Percentiles rank a stretch among this genome's conserved stretches.
Evolutionary conservation across 768 basidiomycete species (phyloP).

Genomic region (Trametes maxima): DNA sequence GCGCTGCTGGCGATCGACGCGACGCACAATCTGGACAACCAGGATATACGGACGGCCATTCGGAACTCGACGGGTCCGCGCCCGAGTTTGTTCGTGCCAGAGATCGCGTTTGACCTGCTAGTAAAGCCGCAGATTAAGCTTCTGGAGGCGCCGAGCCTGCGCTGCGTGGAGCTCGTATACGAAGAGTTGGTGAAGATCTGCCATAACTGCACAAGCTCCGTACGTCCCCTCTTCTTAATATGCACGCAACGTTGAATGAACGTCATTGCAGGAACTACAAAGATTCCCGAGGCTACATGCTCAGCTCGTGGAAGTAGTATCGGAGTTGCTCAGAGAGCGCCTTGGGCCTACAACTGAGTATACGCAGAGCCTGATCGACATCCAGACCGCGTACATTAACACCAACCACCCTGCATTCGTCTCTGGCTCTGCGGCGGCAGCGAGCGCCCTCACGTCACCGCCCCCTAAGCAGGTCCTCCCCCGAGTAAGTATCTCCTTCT

Average conservation of each 20-base stretch:
- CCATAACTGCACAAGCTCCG: slow-evolving; percentile 93
- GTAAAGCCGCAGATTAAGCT: slow-evolving; percentile 99
- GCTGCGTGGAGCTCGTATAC: slow-evolving; percentile 97
- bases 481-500: slow-evolving; percentile 50
- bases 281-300: slow-evolving; percentile 93
- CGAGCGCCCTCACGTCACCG: slow-evolving; percentile 48
- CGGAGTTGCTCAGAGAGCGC: slow-evolving; percentile 91
- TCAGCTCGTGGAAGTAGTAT: slow-evolving; percentile 95
- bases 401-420: slow-evolving; percentile 98
- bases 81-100: slow-evolving; percentile 95
- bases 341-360: slow-evolving; percentile 97
- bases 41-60: slow-evolving; percentile 97
- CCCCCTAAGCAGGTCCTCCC: slow-evolving; percentile 48
- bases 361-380: slow-evolving; percentile 91
- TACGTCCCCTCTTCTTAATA: slow-evolving; percentile 40
- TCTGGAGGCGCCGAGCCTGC: slow-evolving; percentile 88
- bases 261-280: slow-evolving; percentile 76
- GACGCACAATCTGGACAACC: slow-evolving; percentile 85
- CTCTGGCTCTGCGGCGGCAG: slow-evolving; percentile 68
- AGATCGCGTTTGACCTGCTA: slow-evolving; percentile 93
- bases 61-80: slow-evolving; percentile 97
- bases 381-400: slow-evolving; percentile 99
- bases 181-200: slow-evolving; percentile 99
- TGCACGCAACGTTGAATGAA: not conserved
- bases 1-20: slow-evolving; percentile 91